Conservation (phyloP, 2,329 filamentous ascomycete species). For the Microcyclosporella mali region DNA sequence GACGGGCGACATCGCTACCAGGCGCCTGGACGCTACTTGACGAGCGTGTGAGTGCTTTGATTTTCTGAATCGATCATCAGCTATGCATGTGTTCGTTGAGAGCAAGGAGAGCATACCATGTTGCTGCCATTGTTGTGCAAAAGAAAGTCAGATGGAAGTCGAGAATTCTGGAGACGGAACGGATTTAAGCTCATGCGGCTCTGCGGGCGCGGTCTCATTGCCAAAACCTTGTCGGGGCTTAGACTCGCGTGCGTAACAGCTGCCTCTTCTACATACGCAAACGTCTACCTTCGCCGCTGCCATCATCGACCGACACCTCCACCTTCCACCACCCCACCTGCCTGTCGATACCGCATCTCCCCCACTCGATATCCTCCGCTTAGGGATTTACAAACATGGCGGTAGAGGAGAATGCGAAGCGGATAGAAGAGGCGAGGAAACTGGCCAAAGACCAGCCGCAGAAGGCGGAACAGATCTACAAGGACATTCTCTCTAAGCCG, state of each 20-base stretch:
- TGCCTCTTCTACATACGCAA: constrained; percentile 3
- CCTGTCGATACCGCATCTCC: neutral
- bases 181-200: constrained; percentile 4
- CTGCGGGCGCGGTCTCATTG: constrained; percentile 1
- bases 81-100: neutral
- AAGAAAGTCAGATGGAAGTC: constrained; percentile 5
- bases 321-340: constrained; percentile 1
- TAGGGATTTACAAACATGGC: constrained; percentile 37
- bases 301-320: constrained; percentile 2
- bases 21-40: constrained; percentile 59
- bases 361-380: neutral
- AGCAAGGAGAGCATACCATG: constrained; percentile 13
- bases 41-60: constrained; percentile 62
- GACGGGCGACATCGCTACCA: constrained; percentile 59
- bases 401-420: constrained; percentile 48
- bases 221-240: constrained; percentile 7
- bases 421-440: constrained; percentile 85
- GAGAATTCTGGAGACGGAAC: constrained; percentile 5
- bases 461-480: constrained; percentile 82
- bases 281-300: neutral
- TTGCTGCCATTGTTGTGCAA: constrained; percentile 10
- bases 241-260: constrained; percentile 1
- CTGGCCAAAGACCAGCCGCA: constrained; percentile 71
- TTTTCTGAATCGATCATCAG: constrained; percentile 40
- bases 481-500: constrained; percentile 78